These are phyloP conservation scores for Heliocybe sulcata DNA, from an alignment of 1,284 basidiomycete genomes.

Conservation along the genomic window DNA sequence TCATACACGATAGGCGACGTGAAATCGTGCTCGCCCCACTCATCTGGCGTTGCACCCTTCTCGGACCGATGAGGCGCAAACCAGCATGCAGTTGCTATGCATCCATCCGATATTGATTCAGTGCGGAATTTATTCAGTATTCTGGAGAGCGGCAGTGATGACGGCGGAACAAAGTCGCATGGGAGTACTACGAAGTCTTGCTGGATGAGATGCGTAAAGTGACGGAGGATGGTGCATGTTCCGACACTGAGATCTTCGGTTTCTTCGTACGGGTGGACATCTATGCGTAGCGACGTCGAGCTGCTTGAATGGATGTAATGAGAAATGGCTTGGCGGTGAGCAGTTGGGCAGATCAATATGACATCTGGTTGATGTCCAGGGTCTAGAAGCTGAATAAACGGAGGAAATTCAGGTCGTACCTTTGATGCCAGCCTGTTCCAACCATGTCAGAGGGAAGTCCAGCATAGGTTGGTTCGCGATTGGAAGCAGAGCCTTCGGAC, in stretches of 20 bases:
- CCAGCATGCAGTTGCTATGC: constrained; percentile 76
- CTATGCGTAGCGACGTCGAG: constrained; percentile 53
- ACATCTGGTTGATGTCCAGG: constrained; percentile 49
- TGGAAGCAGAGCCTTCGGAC: constrained; percentile 81
- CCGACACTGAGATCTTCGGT: constrained; percentile 54
- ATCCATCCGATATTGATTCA: constrained; percentile 53
- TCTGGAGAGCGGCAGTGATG: constrained; percentile 58
- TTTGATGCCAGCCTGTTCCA: constrained; percentile 81
- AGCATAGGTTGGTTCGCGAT: constrained; percentile 86
- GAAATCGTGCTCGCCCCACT: constrained; percentile 47
- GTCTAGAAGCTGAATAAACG: constrained; percentile 7
- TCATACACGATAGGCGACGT: constrained; percentile 59
- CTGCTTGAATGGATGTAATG: constrained; percentile 74
- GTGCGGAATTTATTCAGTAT: constrained; percentile 81
- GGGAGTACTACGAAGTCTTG: constrained; percentile 88
- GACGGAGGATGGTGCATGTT: constrained; percentile 62
- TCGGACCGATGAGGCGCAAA: constrained; percentile 51
- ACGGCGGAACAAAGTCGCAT: constrained; percentile 84
- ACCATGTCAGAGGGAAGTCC: constrained; percentile 79
- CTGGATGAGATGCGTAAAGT: constrained; percentile 62
- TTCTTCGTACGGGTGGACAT: constrained; percentile 73
- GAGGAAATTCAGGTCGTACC: constrained; percentile 40
- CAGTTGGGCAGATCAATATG: constrained; percentile 75
- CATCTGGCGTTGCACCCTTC: constrained; percentile 50
- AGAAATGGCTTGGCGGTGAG: constrained; percentile 67